Evolutionary conservation across 129 eudicot species (phyloP), one percentile per base, ranked within the genome.

Genomic region (Silybum marianum): DNA sequence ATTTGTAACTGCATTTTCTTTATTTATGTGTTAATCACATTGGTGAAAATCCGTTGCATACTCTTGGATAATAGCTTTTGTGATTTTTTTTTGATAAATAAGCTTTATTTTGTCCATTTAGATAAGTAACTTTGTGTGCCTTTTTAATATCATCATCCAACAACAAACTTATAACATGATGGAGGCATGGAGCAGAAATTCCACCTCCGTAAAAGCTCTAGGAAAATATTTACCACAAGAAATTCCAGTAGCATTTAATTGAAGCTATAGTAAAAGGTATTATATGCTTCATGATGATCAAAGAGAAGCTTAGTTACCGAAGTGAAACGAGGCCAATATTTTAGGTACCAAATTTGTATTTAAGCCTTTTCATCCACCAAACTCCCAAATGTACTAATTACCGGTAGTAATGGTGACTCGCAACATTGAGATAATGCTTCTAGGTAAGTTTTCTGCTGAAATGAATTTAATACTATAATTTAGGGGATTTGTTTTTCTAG

Each of bases 31-130:
- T 80, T 21, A 80, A 19, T 48, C 42, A 44, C 39, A 39, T 73
- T 80, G 40, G 72, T 54, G 72, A 72, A 11, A 19, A 48, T 72
- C 21, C 73, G 72, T 62, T 62, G 66, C 23, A 11, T 80, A 39
- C 62, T 72, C 54, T 25, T 44, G 28, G 79, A 10, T 73, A 48
- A 58, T 32, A 51, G 21, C 22, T n/a, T 51, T 51, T 18, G 62
- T 48, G 62, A 14, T 51, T 51, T 51, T 51, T 7, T 40, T 40
- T 16, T 51, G 21, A 51, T 51, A 16, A 16, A 16, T 18, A 51
- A 51, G 63, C 63, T 51, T 51, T 51, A 18, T 51, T 14, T 46
- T 38, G 58, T 13, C 60, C 19, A 48, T 48, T 48, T 48, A 48
- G 60, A 48, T 48, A 13, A 48, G 60, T 48, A 12, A 6, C 60